Evolutionary conservation across 768 basidiomycete species (phyloP).

Genomic region (Coprinopsis sp.): DNA sequence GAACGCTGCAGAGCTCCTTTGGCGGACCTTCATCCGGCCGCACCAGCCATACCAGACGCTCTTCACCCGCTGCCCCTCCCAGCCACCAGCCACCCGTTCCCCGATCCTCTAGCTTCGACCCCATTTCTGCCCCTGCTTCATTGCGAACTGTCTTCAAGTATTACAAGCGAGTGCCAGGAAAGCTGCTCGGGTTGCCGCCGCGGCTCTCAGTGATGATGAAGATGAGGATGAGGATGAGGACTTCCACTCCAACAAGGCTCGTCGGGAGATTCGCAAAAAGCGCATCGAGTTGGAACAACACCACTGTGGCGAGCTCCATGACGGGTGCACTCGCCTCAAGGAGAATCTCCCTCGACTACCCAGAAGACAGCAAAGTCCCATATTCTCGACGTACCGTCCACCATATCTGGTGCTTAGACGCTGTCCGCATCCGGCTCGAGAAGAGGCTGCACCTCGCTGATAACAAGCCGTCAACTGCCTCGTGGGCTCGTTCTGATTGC

Average conservation of each 20-base stretch:
- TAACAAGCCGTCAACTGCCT: conserved; percentile 69
- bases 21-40: conserved; percentile 62
- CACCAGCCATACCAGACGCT: conserved; percentile 67
- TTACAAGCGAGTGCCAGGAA: conserved; percentile 48
- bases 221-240: conserved; percentile 76
- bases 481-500: conserved; percentile 44
- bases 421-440: conserved; percentile 71
- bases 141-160: conserved; percentile 50
- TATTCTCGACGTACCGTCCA: conserved; percentile 83
- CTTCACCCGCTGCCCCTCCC: conserved; percentile 22
- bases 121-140: conserved; percentile 51
- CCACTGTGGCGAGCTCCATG: conserved; percentile 86
- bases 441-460: conserved; percentile 74
- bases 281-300: conserved; percentile 93
- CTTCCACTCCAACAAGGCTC: too few relatives aligned
- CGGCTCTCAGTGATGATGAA: too few relatives aligned
- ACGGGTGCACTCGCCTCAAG: conserved; percentile 88
- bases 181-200: too few relatives aligned
- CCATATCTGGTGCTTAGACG: conserved; percentile 84
- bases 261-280: conserved; percentile 88
- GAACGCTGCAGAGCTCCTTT: conserved; percentile 68
- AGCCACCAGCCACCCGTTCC: conserved; percentile 60
- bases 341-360: conserved; percentile 81
- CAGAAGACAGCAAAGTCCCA: conserved; percentile 93
- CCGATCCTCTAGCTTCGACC: conserved; percentile 76